Base-by-base conservation (phyloP, 1,284 basidiomycete genomes). In the Marasmius oreades region DNA sequence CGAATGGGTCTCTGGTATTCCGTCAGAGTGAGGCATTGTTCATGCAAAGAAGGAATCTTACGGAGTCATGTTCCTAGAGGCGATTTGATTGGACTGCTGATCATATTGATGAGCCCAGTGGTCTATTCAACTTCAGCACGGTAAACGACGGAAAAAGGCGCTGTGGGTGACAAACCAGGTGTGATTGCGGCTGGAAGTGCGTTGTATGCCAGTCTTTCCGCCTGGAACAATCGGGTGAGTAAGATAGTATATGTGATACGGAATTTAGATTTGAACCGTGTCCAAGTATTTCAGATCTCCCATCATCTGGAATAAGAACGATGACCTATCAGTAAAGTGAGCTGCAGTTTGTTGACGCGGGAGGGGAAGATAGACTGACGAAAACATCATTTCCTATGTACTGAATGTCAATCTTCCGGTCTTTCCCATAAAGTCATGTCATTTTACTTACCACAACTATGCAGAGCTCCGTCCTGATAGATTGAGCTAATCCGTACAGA, bases 21-120 rank as follows among this genome's bases (percentile, higher is more conserved):
- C 16, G n/a, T n/a, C 5, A 37, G 22, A 39, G 12, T 12, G 26
- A 10, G 22, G 26, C 23, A 23, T 33, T 18, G 5, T 7, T 20
- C 50, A 24, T 33, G n/a, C 47, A 42, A 31, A 33, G 28, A 24
- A 34, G n/a, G 39, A 34, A 53, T 63, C 79, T 61, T 53, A 83
- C 78, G 78, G 80, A 3, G 67, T 76, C 81, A 83, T 83, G 62
- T 81, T 81, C 67, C 78, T 75, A 4, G 81, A 72, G 1, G 78
- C 79, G 48, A 84, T 77, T 61, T 84, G 82, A 63, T 83, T 85
- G 64, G 82, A 77, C 61, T 84, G 77, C 59, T 84, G 83, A 18
- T 84, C 66, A 64, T 84, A 85, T 59, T 84, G 81, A 12, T 80
- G 71, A 0, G 77, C 77, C 81, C 81, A 83, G 79, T 83, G 82